Evolutionary conservation across 179 eudicot genomes (phyloP).

Genomic region (Sideroxylon spinosum): DNA sequence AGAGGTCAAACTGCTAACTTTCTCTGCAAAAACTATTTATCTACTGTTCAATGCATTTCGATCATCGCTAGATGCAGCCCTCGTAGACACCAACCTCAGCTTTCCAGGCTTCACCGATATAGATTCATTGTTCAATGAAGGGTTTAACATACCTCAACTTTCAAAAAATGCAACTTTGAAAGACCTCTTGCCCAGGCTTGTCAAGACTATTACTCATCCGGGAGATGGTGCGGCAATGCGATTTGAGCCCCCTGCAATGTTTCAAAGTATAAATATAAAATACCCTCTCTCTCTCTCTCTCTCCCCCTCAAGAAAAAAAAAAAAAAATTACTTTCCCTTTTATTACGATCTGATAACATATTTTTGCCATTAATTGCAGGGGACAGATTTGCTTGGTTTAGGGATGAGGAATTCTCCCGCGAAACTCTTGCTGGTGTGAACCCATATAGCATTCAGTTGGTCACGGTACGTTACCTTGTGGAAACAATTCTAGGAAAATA

Average conservation of each 20-base stretch:
- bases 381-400: slow-evolving; percentile 65
- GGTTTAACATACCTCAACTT: slow-evolving; percentile 35
- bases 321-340: no score
- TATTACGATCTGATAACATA: no score
- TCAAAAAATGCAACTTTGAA: slow-evolving; percentile 14
- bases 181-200: slow-evolving; percentile 42
- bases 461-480: slow-evolving; percentile 61
- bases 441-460: slow-evolving; percentile 49
- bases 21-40: slow-evolving; percentile 48
- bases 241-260: slow-evolving; percentile 50
- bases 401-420: slow-evolving; percentile 72
- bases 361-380: slow-evolving; percentile 28
- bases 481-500: no score
- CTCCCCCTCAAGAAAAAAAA: not conserved
- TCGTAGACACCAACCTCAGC: slow-evolving; percentile 36
- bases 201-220: slow-evolving; percentile 25
- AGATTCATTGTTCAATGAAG: slow-evolving; percentile 48
- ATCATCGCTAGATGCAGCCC: slow-evolving; percentile 38
- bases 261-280: slow-evolving; percentile 24
- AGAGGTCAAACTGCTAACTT: slow-evolving; percentile 50
- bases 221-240: slow-evolving; percentile 31
- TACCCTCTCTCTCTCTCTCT: not conserved
- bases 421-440: slow-evolving; percentile 80
- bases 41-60: slow-evolving; percentile 53
- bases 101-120: slow-evolving; percentile 54